Evolutionary conservation across 371 early-diverging fungal species (phyloP), one percentile per base, ranked within the genome.

Genomic region (Circinella umbellata): DNA sequence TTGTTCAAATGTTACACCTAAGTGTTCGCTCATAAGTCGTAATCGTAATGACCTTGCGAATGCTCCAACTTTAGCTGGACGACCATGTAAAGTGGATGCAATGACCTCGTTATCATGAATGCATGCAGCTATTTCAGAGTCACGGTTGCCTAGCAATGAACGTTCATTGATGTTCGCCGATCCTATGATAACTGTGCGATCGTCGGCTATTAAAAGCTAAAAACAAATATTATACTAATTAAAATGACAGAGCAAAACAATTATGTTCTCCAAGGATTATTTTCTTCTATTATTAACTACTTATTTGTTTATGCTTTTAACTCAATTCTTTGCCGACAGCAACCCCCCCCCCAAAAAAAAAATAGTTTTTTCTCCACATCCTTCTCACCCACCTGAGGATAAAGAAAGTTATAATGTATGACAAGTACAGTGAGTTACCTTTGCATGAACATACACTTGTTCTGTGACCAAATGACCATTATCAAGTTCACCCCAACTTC

Each of bases 141-240:
- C 97, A 63, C 95, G 91, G 69, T 82, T 84, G 9, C 97, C 97
- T 37, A 89, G 73, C 79, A 91, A 89, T 0, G 94, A 94, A 1
- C 97, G 90, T 68, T 81, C 81, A 73, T 97, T 97, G 72, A 96
- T 87, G 79, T 96, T 96, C 51, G 96, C 95, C 4, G 93, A 93
- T 17, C 97, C 97, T 72, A 92, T 88, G 37, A 97, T 86, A 34
- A 90, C 90, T 36, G 80, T 83, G 9, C 81, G 82, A 69, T 94
- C 95, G 73, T 97, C 97, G 5, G 93, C 90, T 67, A 97, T 93
- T 89, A 67, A 46, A 67, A 67, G 59, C 47, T 59, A 11, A 15
- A 42, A 38, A 37, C 8, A 66, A 39, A 14, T 10, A 34, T 47
- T 15, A 54, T 4, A 27, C 27, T 27, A 27, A 27, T 27, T 27